Conservation (phyloP, 148 eudicot genomes). For the Vaccinium darrowii region DNA sequence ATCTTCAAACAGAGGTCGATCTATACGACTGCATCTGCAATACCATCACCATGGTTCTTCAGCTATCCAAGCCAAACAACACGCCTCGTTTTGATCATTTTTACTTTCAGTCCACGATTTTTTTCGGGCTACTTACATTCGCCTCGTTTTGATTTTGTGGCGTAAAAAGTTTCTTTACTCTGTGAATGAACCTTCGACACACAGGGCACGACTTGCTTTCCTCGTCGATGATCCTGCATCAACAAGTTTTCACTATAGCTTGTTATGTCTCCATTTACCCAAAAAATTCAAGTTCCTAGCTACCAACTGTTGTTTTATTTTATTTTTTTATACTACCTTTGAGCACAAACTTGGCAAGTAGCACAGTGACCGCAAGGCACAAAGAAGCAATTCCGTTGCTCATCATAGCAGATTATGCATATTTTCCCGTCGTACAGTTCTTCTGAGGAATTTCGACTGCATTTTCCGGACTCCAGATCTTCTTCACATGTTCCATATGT, state of each 20-base stretch:
- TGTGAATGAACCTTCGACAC: conserved; percentile 36
- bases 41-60: too few relatives aligned
- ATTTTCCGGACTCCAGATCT: conserved; percentile 30
- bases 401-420: conserved; percentile 50
- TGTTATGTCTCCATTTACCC: background rate
- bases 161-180: conserved; percentile 23
- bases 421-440: conserved; percentile 47
- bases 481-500: conserved; percentile 39
- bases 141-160: background rate
- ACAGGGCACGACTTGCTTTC: conserved; percentile 40
- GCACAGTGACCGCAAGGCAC: conserved; percentile 56
- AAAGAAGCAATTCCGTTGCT: conserved; percentile 41
- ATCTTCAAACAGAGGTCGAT: too few relatives aligned
- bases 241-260: background rate
- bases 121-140: background rate
- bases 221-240: conserved; percentile 36
- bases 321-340: conserved; percentile 31
- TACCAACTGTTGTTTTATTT: too few relatives aligned
- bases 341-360: conserved; percentile 46
- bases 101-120: background rate
- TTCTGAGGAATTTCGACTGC: conserved; percentile 30
- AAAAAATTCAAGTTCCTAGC: background rate
- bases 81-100: background rate
- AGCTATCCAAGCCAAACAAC: background rate
- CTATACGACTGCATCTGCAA: too few relatives aligned